phyloP scores from a whole-genome alignment of 306 rosid species.

The Alnus glutinosa region DNA sequence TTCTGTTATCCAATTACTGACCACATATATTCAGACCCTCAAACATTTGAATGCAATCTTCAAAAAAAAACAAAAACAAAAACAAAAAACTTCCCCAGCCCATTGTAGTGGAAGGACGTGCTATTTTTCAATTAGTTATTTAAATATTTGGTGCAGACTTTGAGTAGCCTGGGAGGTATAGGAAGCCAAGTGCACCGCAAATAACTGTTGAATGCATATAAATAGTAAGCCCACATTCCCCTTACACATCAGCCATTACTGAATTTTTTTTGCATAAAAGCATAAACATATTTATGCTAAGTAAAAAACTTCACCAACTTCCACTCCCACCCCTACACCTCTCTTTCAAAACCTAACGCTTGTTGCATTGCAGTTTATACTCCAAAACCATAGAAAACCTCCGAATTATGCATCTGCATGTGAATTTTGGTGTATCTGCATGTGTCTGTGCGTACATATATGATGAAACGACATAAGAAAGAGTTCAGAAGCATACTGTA shows the following conservation, averaged over 20 bases:
- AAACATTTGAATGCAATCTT: not conserved
- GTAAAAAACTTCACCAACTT: not conserved
- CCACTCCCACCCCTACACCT: not conserved
- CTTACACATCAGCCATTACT: not conserved
- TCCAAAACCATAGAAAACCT: not conserved
- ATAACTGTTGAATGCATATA: not conserved
- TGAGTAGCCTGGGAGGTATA: not conserved
- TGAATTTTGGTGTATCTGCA: not conserved
- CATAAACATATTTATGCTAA: not conserved
- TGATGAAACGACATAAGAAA: not conserved
- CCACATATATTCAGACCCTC: not conserved
- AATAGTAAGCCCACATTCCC: not conserved
- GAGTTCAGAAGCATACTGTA: conserved; percentile 46
- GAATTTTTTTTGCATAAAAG: not conserved
- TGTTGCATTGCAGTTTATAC: not conserved
- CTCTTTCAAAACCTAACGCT: not conserved
- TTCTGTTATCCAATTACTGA: not conserved
- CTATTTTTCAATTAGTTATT: not conserved
- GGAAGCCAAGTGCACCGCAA: not conserved
- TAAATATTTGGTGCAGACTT: not conserved
- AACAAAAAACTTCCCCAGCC: not conserved
- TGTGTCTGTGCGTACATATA: not conserved
- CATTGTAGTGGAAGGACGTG: not conserved
- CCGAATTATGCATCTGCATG: not conserved
- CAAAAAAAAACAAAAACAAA: too few relatives aligned